phyloP scores from a whole-genome alignment of 2,329 filamentous ascomycete genomes.

The Cercospora sojina region DNA sequence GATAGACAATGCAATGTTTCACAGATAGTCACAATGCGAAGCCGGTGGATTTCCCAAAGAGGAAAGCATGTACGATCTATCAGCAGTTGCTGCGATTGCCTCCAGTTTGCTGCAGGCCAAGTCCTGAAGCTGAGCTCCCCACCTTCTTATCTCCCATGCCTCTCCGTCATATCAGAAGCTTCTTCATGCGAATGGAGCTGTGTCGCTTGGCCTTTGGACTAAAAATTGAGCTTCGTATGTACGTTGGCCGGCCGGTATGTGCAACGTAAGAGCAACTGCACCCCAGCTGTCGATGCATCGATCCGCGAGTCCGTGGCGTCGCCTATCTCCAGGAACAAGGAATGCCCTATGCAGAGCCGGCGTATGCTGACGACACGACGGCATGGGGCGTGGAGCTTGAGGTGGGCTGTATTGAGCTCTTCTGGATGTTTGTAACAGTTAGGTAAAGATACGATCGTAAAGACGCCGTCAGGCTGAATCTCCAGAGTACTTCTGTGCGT shows the following conservation, averaged over 20 bases:
- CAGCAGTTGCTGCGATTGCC: slow-evolving; percentile 3
- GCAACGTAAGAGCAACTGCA: slow-evolving; percentile 21
- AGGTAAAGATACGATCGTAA: slow-evolving; percentile 20
- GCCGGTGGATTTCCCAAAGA: neutral
- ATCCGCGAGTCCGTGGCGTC: slow-evolving; percentile 6
- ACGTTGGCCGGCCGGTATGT: slow-evolving; percentile 12
- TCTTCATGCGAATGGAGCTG: slow-evolving; percentile 1
- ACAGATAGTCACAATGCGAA: slow-evolving; percentile 12
- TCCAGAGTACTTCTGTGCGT: slow-evolving; percentile 9
- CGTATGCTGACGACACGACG: slow-evolving; percentile 16
- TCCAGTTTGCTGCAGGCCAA: neutral
- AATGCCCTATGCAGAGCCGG: slow-evolving; percentile 17
- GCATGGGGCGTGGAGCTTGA: slow-evolving; percentile 18
- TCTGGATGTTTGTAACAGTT: slow-evolving; percentile 13
- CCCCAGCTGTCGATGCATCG: neutral
- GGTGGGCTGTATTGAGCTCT: slow-evolving; percentile 17
- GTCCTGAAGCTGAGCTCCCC: slow-evolving; percentile 14
- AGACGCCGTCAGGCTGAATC: neutral
- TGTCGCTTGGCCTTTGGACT: slow-evolving; percentile 25
- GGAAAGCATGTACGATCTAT: slow-evolving; percentile 16
- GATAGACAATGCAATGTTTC: slow-evolving; percentile 2
- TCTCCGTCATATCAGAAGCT: slow-evolving; percentile 9
- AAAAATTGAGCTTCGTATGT: slow-evolving; percentile 11
- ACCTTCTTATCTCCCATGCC: slow-evolving; percentile 25
- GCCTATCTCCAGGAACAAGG: slow-evolving; percentile 29